Conservation (phyloP, 345 rosid genomes). For the Salix arbutifolia region DNA sequence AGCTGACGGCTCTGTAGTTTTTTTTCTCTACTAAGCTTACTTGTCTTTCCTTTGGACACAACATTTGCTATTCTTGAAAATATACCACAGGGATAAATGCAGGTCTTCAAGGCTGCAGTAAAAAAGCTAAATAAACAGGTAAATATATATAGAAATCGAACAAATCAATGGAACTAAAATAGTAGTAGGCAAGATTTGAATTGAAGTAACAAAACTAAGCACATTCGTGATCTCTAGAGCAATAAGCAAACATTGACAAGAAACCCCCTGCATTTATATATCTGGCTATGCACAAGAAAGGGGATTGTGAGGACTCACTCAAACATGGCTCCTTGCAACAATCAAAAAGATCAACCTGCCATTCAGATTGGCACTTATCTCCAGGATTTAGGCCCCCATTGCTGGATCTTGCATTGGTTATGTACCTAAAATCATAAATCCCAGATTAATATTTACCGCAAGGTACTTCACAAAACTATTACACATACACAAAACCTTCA, state of each 20-base stretch:
- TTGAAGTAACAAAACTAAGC: too few species aligned
- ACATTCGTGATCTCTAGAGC: too few species aligned
- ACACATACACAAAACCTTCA: too few species aligned
- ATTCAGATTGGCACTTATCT: constrained; percentile 5
- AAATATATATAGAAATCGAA: too few species aligned
- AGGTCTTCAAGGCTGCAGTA: constrained; percentile 24
- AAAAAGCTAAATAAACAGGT: neutral
- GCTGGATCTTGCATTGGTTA: constrained; percentile 23
- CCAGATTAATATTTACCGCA: too few species aligned
- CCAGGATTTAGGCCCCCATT: constrained; percentile 2
- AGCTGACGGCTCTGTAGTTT: neutral
- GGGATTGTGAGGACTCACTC: constrained; percentile 17
- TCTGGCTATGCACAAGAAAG: neutral
- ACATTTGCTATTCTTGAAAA: constrained; percentile 26
- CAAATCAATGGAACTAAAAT: too few species aligned
- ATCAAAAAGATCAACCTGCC: constrained; percentile 28
- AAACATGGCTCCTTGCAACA: constrained; percentile 30
- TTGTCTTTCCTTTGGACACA: constrained; percentile 24
- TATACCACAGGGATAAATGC: constrained; percentile 30
- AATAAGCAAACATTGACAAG: too few species aligned
- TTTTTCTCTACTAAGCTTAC: neutral
- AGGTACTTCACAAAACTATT: too few species aligned
- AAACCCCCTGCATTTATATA: too few species aligned
- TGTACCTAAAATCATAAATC: constrained; percentile 10
- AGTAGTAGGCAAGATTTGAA: too few species aligned